Evolutionary conservation across 1,139 yeast genomes (phyloP), one percentile per base, ranked within the genome.

Genomic region (Arxiozyma bovina): DNA sequence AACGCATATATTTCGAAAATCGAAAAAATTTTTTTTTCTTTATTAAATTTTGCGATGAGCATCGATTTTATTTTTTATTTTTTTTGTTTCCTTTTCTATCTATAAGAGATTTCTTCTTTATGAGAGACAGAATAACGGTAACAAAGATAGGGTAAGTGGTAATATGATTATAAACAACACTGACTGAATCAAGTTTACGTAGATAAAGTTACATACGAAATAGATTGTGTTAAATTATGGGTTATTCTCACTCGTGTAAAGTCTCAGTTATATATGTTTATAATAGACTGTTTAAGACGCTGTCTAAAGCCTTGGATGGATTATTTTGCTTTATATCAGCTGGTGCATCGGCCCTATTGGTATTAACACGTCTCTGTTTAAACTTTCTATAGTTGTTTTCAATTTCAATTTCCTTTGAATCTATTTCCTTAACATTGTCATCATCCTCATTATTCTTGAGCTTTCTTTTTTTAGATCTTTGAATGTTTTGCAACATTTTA

Each of bases 401-500:
- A 74, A 23, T 47, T 2, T 48, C 44, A 15, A 27, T 11, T 1
- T 78, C 65, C 7, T 46, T 30, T 3, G 41, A 21, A 34, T 46
- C 48, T 34, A 18, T 34, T 8, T 70, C 73, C 2, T 63, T 63
- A 15, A 62, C 66, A 1, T 61, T 63, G 18, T 52, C 56, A 11
- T 58, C 60, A 8, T 42, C 55, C 12, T 60, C 60, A n/a, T 42
- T 18, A 42, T 42, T 42, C 18, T 25, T n/a, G 6, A 15, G 43
- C 17, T 30, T 38, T 48, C 61, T 60, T 58, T 67, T 70, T 63
- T 56, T 70, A 64, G 62, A 73, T 70, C 63, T 80, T 73, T 73
- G 80, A 25, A 90, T 87, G 55, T 82, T 82, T 43, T 79, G 77
- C 56, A 89, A 77, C 85, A 85, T 85, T 76, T 88, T 89, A 57